Evolutionary conservation across 108 stramenopile genomes (phyloP), one percentile per base, ranked within the genome.

Genomic region (Epipyxis sp.): DNA sequence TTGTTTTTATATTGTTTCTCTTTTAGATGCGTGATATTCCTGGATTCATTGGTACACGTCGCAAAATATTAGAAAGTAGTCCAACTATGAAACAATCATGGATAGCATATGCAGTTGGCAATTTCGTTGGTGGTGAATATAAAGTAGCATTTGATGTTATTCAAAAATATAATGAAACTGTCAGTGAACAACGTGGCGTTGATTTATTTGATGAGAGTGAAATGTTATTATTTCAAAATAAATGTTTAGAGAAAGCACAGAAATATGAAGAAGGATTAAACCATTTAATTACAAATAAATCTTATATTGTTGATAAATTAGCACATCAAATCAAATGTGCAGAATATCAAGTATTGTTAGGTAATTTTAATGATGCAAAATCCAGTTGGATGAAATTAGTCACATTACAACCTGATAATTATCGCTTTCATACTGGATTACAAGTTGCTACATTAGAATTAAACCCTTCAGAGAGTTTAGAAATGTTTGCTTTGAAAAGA

Each of bases 31-130:
- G 94, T 1, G 95, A 97, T 77, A 61, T 91, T 27, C n/a, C 44
- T n/a, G 97, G 98, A 44, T 97, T 96, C 82, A 83, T 82, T 16
- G 90, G 91, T 58, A 95, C 96, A 20, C 90, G 95, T 3, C 83
- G 92, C 62, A 85, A 67, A 69, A 88, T 99, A 44, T 32, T 65
- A 16, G 61, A 65, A 25, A 32, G 61, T 32, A 29, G 25, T 3
- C 61, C 61, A 10, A 13, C 61, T 32, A 16, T 65, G 61, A 16
- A 32, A 6, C 30, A 16, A 32, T 65, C 61, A 10, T 65, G 61
- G 61, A 32, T 65, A 32, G 61, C 61, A 16, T 65, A 32, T 25
- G 96, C 95, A 1, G 39, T 99, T 57, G 92, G 91, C 13, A 91
- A 92, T 54, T 95, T 97, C 79, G 77, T 94, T 35, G 84, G 58